Conservation (phyloP, 1,284 basidiomycete genomes). For the Leccinum pachyderme region DNA sequence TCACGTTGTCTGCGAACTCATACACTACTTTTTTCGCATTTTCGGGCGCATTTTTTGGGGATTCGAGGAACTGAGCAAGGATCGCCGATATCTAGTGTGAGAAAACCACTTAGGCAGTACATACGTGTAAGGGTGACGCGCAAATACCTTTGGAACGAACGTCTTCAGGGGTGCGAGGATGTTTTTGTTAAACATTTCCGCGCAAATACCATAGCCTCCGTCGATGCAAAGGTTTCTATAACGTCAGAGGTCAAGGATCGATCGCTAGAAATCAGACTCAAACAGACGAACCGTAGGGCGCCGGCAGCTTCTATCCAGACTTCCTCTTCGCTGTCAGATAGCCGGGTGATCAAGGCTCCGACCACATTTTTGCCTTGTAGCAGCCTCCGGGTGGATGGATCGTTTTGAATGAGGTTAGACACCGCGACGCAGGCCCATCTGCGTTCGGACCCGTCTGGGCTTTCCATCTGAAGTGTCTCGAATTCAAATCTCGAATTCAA, state of each 20-base stretch:
- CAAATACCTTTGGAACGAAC: conserved; percentile 70
- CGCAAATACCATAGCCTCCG: conserved; percentile 90
- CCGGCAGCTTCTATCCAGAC: conserved; percentile 85
- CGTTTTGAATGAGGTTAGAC: conserved; percentile 85
- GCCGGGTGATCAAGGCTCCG: conserved; percentile 77
- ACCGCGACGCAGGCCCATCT: conserved; percentile 94
- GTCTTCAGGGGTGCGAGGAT: conserved; percentile 73
- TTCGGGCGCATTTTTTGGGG: conserved; percentile 58
- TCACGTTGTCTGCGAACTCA: conserved; percentile 86
- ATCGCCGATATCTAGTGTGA: conserved; percentile 65
- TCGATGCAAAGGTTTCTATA: conserved; percentile 89
- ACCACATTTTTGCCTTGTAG: conserved; percentile 91
- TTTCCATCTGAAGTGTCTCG: conserved; percentile 56
- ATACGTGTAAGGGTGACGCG: background rate
- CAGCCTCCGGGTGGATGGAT: conserved; percentile 82
- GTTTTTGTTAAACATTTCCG: conserved; percentile 96
- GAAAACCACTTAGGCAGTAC: background rate
- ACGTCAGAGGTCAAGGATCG: conserved; percentile 3
- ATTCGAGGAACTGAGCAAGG: conserved; percentile 66
- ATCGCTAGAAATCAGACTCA: background rate
- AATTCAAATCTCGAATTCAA: conserved; percentile 1
- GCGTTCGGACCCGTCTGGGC: conserved; percentile 72
- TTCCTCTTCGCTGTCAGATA: conserved; percentile 84
- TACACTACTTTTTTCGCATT: conserved; percentile 76
- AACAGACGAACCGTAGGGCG: conserved; percentile 59